Evolutionary conservation across 139 green algal genomes (phyloP), one percentile per base, ranked within the genome.

Genomic region (Yamagishiella unicocca): DNA sequence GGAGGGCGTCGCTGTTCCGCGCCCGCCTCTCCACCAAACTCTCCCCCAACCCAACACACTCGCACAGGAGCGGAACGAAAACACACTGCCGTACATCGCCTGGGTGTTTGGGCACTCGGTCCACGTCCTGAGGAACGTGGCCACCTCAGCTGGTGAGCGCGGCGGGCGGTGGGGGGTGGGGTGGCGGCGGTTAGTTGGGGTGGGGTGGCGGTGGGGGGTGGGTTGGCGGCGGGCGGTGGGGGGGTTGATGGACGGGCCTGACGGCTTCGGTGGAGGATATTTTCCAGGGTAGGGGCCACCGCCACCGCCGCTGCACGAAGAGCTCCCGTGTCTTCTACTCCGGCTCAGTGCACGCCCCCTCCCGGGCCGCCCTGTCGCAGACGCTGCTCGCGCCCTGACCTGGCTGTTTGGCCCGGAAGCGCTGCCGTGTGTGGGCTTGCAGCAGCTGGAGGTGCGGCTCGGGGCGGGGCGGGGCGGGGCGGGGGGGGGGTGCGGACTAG

Each of bases 71-170:
- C 79, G 79, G 12, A 62, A 75, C 62, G 79, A 85, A 19, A 75
- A 75, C 61, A 85, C 79, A 42, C 43, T 85, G 58, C 79, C 79
- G 61, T 85, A 85, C 79, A 74, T 85, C 42, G 79, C 79, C 4
- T 85, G 79, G 79, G 79, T 85, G 79, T 85, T 85, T 55, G 61
- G 61, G 33, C 79, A 85, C 62, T 76, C 61, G 17, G 38, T 85
- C 4, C 79, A 85, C 79, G 17, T 75, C 21, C 61, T 85, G 79
- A 40, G 79, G 3, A 84, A 58, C 55, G 77, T 73, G 55, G 19
- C 38, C 8, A 27, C 24, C 9, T 55, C 61, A 6, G 38, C 40
- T 19, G 77, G 77, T 84, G 40, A 42, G 77, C 9, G 24, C 6
- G 37, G 37, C 53, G 33, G 31, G 25, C 42, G 37, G 46, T 0